These are phyloP conservation scores for Chlorophyllum brunneum DNA, from an alignment of 768 basidiomycete species.

Conservation along the genomic window DNA sequence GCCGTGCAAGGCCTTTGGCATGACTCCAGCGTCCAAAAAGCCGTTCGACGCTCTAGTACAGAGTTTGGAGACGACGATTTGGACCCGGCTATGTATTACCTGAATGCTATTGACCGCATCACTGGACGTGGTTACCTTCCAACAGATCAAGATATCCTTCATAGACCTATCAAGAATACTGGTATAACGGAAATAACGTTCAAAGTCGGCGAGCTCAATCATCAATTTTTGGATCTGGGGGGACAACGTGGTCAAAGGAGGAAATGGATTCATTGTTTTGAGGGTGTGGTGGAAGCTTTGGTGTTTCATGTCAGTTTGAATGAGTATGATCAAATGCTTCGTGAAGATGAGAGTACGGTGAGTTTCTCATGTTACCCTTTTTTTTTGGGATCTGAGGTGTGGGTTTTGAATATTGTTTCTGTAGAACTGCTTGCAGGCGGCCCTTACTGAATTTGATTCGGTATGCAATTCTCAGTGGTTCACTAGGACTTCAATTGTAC, in stretches of 20 bases:
- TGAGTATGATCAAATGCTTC: background rate
- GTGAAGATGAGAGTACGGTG: background rate
- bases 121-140: background rate
- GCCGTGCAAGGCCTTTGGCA: background rate
- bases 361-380: background rate
- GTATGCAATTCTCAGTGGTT: background rate
- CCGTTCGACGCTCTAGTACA: no score
- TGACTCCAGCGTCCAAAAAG: background rate
- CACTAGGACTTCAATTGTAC: background rate
- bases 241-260: background rate
- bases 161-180: background rate
- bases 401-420: background rate
- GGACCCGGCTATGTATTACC: background rate
- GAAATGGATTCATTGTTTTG: background rate
- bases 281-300: background rate
- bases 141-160: background rate
- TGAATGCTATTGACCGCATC: background rate
- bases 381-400: background rate
- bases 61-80: background rate
- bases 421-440: background rate
- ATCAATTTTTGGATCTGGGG: background rate
- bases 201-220: background rate
- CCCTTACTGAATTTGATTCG: background rate
- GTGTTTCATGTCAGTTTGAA: background rate
- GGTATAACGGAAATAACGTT: background rate